Base-by-base conservation (phyloP, 768 basidiomycete species). In the Boletellus ananas region DNA sequence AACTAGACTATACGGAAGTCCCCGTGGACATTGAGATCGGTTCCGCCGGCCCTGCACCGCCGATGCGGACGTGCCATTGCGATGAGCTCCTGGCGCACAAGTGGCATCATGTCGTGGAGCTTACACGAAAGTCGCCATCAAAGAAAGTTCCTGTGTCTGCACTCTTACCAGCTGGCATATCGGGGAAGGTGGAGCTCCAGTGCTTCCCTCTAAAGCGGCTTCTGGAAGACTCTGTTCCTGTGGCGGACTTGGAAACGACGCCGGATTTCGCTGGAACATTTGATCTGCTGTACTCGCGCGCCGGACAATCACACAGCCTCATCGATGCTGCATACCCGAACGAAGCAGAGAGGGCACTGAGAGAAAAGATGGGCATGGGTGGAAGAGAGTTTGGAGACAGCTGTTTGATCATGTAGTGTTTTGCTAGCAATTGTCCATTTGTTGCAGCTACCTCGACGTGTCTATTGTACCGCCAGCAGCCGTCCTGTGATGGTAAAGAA, bases 141-240 rank as follows among this genome's bases (percentile, higher is more conserved):
- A 64, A 51, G 18, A 54, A 47, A 14, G 25, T 68, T 20, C 59
- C 68, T 29, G 50, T 68, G 18, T 64, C 64, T 35, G 59, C 66
- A 20, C 56, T 68, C 42, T 52, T 66, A 11, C 64, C 64, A 6
- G 57, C 53, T 7, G 65, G 65, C 25, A 54, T 51, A 12, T 56
- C 57, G 5, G 50, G 54, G 7, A 68, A 54, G 29, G 57, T 66
- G 20, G 62, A 62, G 29, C 47, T 66, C 27, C 67, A 62, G 34
- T 57, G 60, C 18, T 41, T 60, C 21, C 60, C 65, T 39, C 50
- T 66, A 34, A 52, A 52, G 18, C 49, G 53, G 36, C 17, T 60
- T 17, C 34, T 64, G 18, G 52, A 45, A 33, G 57, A 54, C 35
- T 14, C 35, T 41, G 33, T 45, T 8, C 23, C 40, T 10, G 18